Evolutionary conservation across 2,329 filamentous ascomycete species (phyloP), one percentile per base, ranked within the genome.

Genomic region (Colletotrichum eremochloae): DNA sequence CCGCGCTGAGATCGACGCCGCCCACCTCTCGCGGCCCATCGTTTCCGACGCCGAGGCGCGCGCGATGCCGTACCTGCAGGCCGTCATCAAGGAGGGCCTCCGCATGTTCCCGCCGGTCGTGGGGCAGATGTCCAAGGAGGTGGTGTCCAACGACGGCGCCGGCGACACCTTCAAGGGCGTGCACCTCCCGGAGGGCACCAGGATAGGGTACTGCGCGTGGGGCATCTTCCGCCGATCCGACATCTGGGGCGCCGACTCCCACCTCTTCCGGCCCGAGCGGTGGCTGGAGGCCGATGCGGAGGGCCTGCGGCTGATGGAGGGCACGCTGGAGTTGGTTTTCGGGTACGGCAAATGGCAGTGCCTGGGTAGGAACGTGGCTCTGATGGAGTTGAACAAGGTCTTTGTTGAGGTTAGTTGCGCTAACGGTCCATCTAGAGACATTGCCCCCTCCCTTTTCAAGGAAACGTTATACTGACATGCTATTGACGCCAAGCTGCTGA

Each of bases 41-140:
- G 80, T 83, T 48, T 77, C 76, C 9, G 79, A 84, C 48, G 74
- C 76, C 6, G 76, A 83, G 58, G 82, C 82, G 0, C 78, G 79
- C 2, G 74, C 78, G 9, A 77, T 86, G n/a, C 82, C 84, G 0
- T 87, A 85, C 48, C 79, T 87, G 0, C 82, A 84, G 67, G 85
- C 88, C 0, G 81, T 87, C 42, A 86, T 90, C 75, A 83, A 85
- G 40, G 87, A 90, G 72, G 83, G 81, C 1, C 78, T 84, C 1
- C 81, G 83, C 11, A 82, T 83, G 52, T 80, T 80, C 62, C 81
- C 82, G 0, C 82, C 82, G 5, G 79, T 82, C 8, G 79, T 79
- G 0, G 80, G 81, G 0, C 77, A 82, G 42, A 81, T 84, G 79
- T 75, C 80, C 14, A 82, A 83, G 58, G 74, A 81, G 40, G 80